Evolutionary conservation across 805 yeast genomes (phyloP).

Genomic region (Ogataea ramenticola): DNA sequence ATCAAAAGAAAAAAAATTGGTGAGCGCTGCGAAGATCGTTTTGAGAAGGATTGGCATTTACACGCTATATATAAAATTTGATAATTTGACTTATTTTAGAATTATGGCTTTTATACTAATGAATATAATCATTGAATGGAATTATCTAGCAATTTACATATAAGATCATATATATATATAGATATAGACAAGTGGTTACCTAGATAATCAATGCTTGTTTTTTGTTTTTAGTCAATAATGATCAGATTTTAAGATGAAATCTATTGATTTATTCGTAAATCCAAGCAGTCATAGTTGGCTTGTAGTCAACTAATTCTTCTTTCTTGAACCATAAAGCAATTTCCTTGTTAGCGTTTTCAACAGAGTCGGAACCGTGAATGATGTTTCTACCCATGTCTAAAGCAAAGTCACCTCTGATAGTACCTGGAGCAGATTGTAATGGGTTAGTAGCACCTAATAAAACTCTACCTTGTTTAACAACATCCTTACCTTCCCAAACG

Average conservation of each 20-base stretch:
- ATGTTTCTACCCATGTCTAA: conserved; percentile 99
- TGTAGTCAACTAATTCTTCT: conserved; percentile 92
- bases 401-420: conserved; percentile 99
- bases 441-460: conserved; percentile 99
- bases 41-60: not conserved
- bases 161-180: not conserved
- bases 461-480: conserved; percentile 96
- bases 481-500: conserved; percentile 99
- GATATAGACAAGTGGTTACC: not conserved
- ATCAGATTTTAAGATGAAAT: no score
- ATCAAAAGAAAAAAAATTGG: not conserved
- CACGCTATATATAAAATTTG: not conserved
- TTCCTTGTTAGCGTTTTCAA: conserved; percentile 95
- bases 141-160: no score
- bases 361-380: conserved; percentile 99
- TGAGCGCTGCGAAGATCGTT: not conserved
- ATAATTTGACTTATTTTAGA: no score
- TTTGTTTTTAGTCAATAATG: not conserved
- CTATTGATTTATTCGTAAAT: conserved; percentile 72
- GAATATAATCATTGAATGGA: no score
- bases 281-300: conserved; percentile 79
- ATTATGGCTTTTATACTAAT: no score
- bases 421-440: conserved; percentile 94
- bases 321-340: conserved; percentile 95
- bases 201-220: no score